Evolutionary conservation across 208 protist genomes (phyloP), one percentile per base, ranked within the genome.

Genomic region (Acanthamoeba healyi): DNA sequence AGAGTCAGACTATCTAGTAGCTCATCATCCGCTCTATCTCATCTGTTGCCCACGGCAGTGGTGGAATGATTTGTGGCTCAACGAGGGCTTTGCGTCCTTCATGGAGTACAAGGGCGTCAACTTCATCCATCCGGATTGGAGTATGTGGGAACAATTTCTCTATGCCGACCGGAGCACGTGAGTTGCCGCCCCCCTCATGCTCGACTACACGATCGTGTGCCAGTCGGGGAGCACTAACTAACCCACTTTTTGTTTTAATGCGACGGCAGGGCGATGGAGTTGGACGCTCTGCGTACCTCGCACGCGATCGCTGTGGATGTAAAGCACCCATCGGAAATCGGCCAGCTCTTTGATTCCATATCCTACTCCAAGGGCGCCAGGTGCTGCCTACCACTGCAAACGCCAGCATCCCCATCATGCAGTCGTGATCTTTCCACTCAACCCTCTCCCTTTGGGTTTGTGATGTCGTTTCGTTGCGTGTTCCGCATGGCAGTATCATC

Each of bases 61-160:
- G 98, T 99, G 98, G 99, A 98, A 98, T 63, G 97, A 99, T 92
- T 96, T 99, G 65, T 99, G 98, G 98, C 97, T 99, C 14, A 99
- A 99, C 94, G 99, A 99, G 49, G 95, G 94, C 44, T 96, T 96
- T 86, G 95, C 95, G 19, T 82, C 92, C 29, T 95, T 49, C 36
- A 56, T 95, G 22, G 94, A 91, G 51, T 94, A 94, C 74, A 12
- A 49, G 12, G 38, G 67, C n/a, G 94, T 95, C 15, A 72, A 95
- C 44, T 67, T 32, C 42, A 22, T 89, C 29, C 36, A 89, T 32
- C 51, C 54, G 17, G 36, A 89, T 15, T 89, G 81, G 54, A 29
- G 9, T 29, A 46, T 46, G 24, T 89, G 40, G 36, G 36, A 84
- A 56, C 38, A 67, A 29, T 90, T 90, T 29, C 51, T 90, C 19